Conservation (phyloP, 768 basidiomycete genomes). For the Mycena galopus region DNA sequence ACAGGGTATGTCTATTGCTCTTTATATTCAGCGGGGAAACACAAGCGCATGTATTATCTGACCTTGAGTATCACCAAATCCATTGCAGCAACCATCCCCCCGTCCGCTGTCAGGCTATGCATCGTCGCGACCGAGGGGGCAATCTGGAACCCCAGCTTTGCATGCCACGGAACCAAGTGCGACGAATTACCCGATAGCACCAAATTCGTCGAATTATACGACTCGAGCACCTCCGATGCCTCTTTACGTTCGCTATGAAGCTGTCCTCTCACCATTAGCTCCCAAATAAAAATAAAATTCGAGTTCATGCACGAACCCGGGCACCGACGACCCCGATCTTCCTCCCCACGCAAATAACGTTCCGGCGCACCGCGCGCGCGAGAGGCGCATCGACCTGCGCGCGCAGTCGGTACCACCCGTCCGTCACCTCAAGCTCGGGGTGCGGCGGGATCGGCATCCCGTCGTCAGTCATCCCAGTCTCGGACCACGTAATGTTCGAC, state of each 20-base stretch:
- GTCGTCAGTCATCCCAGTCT: conserved; percentile 52
- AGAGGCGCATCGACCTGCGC: conserved; percentile 83
- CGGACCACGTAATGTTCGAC: conserved; percentile 74
- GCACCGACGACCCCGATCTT: conserved; percentile 89
- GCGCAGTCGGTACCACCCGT: conserved; percentile 95
- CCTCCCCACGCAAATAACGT: conserved; percentile 78
- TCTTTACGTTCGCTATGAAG: conserved; percentile 80
- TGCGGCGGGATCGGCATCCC: conserved; percentile 52
- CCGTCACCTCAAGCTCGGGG: conserved; percentile 90
- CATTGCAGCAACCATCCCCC: conserved; percentile 81
- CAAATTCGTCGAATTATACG: conserved; percentile 76
- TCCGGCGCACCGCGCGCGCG: conserved; percentile 73
- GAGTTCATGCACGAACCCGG: conserved; percentile 64
- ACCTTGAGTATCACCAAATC: conserved; percentile 82
- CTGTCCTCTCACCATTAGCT: conserved; percentile 50
- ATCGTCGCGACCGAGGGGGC: conserved; percentile 81
- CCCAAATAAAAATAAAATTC: conserved; percentile 1
- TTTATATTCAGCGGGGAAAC: not conserved
- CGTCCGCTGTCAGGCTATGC: conserved; percentile 83
- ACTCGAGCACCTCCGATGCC: conserved; percentile 85
- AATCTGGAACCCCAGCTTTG: conserved; percentile 83
- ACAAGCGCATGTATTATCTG: not conserved
- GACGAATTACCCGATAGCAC: conserved; percentile 87
- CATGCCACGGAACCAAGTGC: conserved; percentile 89
- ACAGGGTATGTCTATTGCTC: conserved; percentile 71